Conservation (phyloP, 345 rosid species). For the Microthlaspi erraticum region DNA sequence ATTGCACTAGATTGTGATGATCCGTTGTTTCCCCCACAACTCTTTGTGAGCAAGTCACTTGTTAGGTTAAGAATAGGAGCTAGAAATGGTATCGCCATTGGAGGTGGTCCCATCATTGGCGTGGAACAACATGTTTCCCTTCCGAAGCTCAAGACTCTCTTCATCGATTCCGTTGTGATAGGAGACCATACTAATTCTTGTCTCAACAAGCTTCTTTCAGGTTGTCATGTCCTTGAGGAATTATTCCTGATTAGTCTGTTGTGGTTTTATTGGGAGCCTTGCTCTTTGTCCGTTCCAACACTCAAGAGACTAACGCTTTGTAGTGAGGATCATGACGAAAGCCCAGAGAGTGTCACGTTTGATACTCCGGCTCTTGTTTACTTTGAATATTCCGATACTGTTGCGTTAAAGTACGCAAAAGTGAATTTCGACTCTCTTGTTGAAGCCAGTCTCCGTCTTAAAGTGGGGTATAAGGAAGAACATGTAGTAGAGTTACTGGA, state of each 20-base stretch:
- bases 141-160: slow-evolving; percentile 21
- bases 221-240: slow-evolving; percentile 7
- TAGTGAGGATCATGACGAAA: background rate
- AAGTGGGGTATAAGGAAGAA: no score
- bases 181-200: background rate
- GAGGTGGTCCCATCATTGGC: background rate
- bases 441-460: no score
- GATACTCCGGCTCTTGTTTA: slow-evolving; percentile 27
- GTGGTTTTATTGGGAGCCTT: slow-evolving; percentile 1
- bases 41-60: slow-evolving; percentile 22
- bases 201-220: background rate
- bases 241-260: slow-evolving; percentile 11
- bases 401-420: slow-evolving; percentile 26
- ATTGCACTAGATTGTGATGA: background rate
- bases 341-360: slow-evolving; percentile 19
- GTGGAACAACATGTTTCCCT: background rate
- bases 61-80: slow-evolving; percentile 2
- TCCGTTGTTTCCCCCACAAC: slow-evolving; percentile 5
- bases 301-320: slow-evolving; percentile 14
- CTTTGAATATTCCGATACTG: slow-evolving; percentile 21
- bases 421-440: background rate
- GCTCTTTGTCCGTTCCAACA: slow-evolving; percentile 11
- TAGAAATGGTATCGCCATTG: background rate
- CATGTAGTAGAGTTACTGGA: no score
- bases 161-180: background rate